These are phyloP conservation scores for Mycosphaerelloides madeirae DNA, from an alignment of 2,329 filamentous ascomycete species.

Conservation along the genomic window DNA sequence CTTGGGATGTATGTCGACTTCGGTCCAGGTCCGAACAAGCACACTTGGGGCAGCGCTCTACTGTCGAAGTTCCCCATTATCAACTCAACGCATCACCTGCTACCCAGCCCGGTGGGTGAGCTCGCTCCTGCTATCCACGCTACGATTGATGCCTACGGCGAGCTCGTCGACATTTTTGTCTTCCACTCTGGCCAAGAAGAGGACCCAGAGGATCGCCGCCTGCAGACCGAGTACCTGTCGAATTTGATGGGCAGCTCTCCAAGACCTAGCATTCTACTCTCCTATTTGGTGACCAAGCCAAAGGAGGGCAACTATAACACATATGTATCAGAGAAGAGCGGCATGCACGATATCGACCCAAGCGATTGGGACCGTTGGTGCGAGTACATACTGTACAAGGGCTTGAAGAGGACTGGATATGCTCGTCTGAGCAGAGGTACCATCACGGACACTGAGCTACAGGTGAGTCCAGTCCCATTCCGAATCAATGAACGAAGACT, in stretches of 20 bases:
- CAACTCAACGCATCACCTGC: slow-evolving; percentile 91
- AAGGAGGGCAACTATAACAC: slow-evolving; percentile 93
- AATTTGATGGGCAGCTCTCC: slow-evolving; percentile 79
- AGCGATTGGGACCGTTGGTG: slow-evolving; percentile 97
- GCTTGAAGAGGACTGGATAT: slow-evolving; percentile 78
- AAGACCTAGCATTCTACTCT: slow-evolving; percentile 78
- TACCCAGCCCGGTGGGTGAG: slow-evolving; percentile 90
- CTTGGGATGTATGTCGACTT: slow-evolving; percentile 99
- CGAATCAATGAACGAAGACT: slow-evolving; percentile 1
- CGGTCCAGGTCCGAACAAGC: slow-evolving; percentile 95
- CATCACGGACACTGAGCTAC: slow-evolving; percentile 95
- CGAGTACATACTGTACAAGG: slow-evolving; percentile 96
- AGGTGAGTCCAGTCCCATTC: slow-evolving; percentile 50
- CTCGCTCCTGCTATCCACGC: slow-evolving; percentile 93
- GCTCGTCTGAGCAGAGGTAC: slow-evolving; percentile 81
- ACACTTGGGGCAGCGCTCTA: slow-evolving; percentile 92
- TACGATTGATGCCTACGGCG: slow-evolving; percentile 89
- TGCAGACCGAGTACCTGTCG: slow-evolving; percentile 81
- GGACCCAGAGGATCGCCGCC: slow-evolving; percentile 81
- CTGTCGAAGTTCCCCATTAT: slow-evolving; percentile 97
- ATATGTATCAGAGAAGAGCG: slow-evolving; percentile 78
- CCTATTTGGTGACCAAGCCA: slow-evolving; percentile 88
- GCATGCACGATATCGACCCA: slow-evolving; percentile 92
- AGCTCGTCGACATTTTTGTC: slow-evolving; percentile 87
- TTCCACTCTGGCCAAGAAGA: slow-evolving; percentile 99